Base-by-base conservation (phyloP, 2,329 filamentous ascomycete genomes). In the Parastagonospora nodorum region DNA sequence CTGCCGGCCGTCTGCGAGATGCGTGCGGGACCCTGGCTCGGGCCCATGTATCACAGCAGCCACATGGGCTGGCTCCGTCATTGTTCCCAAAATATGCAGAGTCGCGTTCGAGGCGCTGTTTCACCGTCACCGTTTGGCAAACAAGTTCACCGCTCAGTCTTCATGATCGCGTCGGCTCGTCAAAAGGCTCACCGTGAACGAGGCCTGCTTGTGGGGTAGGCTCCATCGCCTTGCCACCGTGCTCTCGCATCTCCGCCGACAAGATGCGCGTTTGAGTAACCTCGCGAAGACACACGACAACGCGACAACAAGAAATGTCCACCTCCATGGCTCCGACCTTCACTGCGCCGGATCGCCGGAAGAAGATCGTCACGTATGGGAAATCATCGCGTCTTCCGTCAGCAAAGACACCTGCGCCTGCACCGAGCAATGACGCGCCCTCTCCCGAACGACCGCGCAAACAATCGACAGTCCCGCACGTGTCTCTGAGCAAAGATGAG, bases 321-420 rank as follows among this genome's bases (percentile, higher is more conserved):
- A 57, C 63, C 16, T 56, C 51, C 44, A 67, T 67, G 64, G 56
- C 68, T 28, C 61, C 67, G 19, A 55, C 60, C 8, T 69, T 65
- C 30, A 67, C 63, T 11, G 54, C 64, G 8, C 58, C 66, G n/a
- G 66, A 70, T 43, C 65, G 67, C 48, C 69, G 71, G 48, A 74
- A 74, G 62, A 73, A 69, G 50, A 50, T 69, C 33, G 62, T 73
- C 9, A 76, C 73, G 7, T 77, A 76, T 48, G 73, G 73, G 42
- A 74, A 71, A 55, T 44, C 66, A 14, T 62, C 68, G 48, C 70
- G 72, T 41, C 56, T 57, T 5, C 55, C 61, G 15, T 30, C 43
- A 8, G 30, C 55, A 11, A 48, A 57, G 15, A 56, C 55, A 45
- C 49, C 54, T 43, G 56, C 55, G 43, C 49, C 54, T 43, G 57